phyloP scores from a whole-genome alignment of 2,329 filamentous ascomycete species.

The Alternaria sp. region DNA sequence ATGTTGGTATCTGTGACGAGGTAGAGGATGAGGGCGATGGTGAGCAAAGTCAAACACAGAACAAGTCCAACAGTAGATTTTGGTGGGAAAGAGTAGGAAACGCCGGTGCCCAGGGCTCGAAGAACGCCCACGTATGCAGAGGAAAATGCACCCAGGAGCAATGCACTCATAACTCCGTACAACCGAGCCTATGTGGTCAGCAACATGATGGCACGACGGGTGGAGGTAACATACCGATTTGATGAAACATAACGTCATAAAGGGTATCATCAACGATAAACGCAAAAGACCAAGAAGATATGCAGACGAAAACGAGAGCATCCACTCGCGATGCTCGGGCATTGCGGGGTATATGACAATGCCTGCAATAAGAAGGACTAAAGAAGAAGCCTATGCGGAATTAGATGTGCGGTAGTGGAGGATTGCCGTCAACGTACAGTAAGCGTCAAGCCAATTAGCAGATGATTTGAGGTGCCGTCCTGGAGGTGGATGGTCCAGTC shows the following conservation, averaged over 20 bases:
- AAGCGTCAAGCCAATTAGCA: slow-evolving; percentile 42
- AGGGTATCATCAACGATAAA: slow-evolving; percentile 51
- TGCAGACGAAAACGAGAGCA: slow-evolving; percentile 44
- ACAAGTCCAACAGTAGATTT: slow-evolving; percentile 45
- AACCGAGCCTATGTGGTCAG: slow-evolving; percentile 42
- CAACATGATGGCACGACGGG: not conserved
- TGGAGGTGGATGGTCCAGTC: slow-evolving; percentile 37
- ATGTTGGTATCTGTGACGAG: slow-evolving; percentile 43
- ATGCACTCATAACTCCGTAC: slow-evolving; percentile 47
- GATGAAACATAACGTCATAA: slow-evolving; percentile 49
- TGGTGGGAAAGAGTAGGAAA: slow-evolving; percentile 47
- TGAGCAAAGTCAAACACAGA: slow-evolving; percentile 43
- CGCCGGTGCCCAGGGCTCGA: slow-evolving; percentile 43
- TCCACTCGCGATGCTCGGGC: slow-evolving; percentile 49
- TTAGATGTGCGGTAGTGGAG: slow-evolving; percentile 24
- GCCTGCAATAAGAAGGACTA: slow-evolving; percentile 42
- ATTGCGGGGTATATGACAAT: slow-evolving; percentile 41
- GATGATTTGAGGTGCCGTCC: slow-evolving; percentile 40
- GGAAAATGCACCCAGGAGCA: slow-evolving; percentile 46
- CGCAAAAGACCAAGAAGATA: slow-evolving; percentile 47
- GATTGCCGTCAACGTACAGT: slow-evolving; percentile 29
- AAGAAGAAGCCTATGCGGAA: slow-evolving; percentile 38
- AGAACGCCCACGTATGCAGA: slow-evolving; percentile 48
- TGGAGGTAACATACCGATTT: slow-evolving; percentile 40
- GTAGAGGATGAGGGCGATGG: slow-evolving; percentile 43